Evolutionary conservation across 768 basidiomycete genomes (phyloP).

Genomic region (Amanita fuliginea): DNA sequence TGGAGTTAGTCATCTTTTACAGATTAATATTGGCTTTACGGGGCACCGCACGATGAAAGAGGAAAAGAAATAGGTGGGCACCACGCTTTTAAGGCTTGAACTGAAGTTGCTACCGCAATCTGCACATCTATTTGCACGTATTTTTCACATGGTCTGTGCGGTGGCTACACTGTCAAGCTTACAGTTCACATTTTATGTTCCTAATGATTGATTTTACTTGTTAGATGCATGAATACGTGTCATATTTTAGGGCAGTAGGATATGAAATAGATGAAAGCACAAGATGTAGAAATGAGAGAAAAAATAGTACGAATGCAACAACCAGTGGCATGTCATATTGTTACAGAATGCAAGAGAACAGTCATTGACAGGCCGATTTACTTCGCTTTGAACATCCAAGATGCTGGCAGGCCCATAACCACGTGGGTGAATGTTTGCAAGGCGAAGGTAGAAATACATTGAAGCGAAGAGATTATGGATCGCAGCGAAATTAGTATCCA

Average conservation of each 20-base stretch:
- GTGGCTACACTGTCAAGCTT: neutral
- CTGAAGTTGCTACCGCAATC: neutral
- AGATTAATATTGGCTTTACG: slow-evolving; percentile 43
- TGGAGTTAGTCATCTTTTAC: slow-evolving; percentile 66
- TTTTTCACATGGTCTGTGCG: slow-evolving; percentile 2
- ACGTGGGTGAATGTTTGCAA: neutral
- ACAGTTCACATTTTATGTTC: no score
- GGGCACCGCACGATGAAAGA: slow-evolving; percentile 71
- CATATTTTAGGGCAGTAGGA: slow-evolving; percentile 1
- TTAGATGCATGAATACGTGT: neutral
- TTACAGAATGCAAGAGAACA: slow-evolving; percentile 2
- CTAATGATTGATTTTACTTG: neutral
- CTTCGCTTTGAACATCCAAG: neutral
- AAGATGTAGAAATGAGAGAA: neutral
- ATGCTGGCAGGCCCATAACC: neutral
- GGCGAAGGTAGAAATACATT: slow-evolving; percentile 1
- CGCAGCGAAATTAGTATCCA: neutral
- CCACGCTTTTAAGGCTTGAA: slow-evolving; percentile 5
- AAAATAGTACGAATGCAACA: neutral
- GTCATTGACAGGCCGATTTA: neutral
- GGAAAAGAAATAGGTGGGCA: slow-evolving; percentile 11
- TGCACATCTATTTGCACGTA: neutral
- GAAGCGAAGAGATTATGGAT: neutral
- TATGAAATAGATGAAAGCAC: neutral
- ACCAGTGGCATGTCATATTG: neutral